These are phyloP conservation scores for Achaetomiella virescens DNA, from an alignment of 495 filamentous ascomycete species.

Conservation along the genomic window DNA sequence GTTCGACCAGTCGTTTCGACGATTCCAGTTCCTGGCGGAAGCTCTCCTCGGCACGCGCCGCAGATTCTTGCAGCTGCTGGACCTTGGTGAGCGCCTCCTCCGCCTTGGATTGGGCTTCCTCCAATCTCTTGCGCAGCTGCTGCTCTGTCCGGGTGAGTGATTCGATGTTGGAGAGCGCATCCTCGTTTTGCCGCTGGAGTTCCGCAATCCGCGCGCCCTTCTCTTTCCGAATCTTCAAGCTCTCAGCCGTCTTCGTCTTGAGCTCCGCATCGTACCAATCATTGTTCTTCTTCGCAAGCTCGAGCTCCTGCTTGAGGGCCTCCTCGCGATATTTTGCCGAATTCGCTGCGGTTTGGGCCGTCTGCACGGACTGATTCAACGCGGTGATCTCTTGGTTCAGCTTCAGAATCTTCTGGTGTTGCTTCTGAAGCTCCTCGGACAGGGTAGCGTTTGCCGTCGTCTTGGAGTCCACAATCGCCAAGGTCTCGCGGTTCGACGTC, in stretches of 20 bases:
- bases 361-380: constrained; percentile 75
- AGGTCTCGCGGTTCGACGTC: constrained; percentile 80
- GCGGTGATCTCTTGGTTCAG: constrained; percentile 71
- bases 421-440: constrained; percentile 74
- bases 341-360: constrained; percentile 66
- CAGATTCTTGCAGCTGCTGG: constrained; percentile 77
- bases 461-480: constrained; percentile 84
- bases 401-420: constrained; percentile 81
- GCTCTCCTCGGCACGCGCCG: constrained; percentile 67
- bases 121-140: constrained; percentile 67
- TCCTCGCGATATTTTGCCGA: constrained; percentile 84
- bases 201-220: constrained; percentile 80
- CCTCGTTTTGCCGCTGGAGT: constrained; percentile 82
- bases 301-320: constrained; percentile 79
- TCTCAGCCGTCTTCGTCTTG: constrained; percentile 78
- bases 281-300: constrained; percentile 75
- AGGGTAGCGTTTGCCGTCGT: constrained; percentile 78
- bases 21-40: constrained; percentile 79
- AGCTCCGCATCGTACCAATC: constrained; percentile 90
- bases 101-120: constrained; percentile 77
- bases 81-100: constrained; percentile 76
- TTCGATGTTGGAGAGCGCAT: constrained; percentile 67
- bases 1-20: constrained; percentile 68
- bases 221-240: constrained; percentile 88
- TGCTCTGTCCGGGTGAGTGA: constrained; percentile 72